These are phyloP conservation scores for Aspergillus sp. DNA, from an alignment of 2,329 filamentous ascomycete species.

Conservation along the genomic window DNA sequence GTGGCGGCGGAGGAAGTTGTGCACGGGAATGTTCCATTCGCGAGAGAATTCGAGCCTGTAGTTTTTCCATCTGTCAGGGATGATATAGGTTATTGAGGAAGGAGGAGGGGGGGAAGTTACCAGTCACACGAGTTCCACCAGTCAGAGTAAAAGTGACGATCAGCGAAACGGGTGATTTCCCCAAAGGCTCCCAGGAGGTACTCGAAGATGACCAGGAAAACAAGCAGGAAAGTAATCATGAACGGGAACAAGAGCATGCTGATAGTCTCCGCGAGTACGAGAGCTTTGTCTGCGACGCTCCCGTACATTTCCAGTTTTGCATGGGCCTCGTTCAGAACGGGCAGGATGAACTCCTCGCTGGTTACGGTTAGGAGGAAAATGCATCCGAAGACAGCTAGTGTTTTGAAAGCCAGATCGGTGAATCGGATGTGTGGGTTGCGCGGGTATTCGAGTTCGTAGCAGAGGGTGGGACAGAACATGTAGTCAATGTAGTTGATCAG, in stretches of 20 bases:
- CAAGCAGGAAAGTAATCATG: slow-evolving; percentile 88
- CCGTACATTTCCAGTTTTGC: slow-evolving; percentile 41
- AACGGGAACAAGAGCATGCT: slow-evolving; percentile 91
- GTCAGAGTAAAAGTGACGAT: slow-evolving; percentile 82
- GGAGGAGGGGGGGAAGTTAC: slow-evolving; percentile 19
- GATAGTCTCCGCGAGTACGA: slow-evolving; percentile 83
- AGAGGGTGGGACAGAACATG: slow-evolving; percentile 85
- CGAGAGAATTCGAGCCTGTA: slow-evolving; percentile 84
- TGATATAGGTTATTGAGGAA: not conserved
- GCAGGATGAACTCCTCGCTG: slow-evolving; percentile 91
- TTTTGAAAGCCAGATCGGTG: slow-evolving; percentile 74
- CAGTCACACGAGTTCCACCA: slow-evolving; percentile 57
- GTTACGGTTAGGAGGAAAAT: slow-evolving; percentile 89
- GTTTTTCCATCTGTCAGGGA: not conserved
- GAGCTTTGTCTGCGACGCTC: slow-evolving; percentile 55
- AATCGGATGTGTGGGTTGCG: slow-evolving; percentile 67
- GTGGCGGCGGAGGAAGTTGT: slow-evolving; percentile 88
- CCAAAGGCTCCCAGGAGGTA: slow-evolving; percentile 91
- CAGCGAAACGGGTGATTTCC: slow-evolving; percentile 86
- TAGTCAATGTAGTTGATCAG: slow-evolving; percentile 76
- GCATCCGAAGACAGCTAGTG: slow-evolving; percentile 84
- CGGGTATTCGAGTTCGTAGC: slow-evolving; percentile 96
- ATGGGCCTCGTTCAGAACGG: slow-evolving; percentile 71
- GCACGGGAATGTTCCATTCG: slow-evolving; percentile 97
- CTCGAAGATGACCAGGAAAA: slow-evolving; percentile 97